These are phyloP conservation scores for Achaetomiella virescens DNA, from an alignment of 495 filamentous ascomycete genomes.

Conservation along the genomic window DNA sequence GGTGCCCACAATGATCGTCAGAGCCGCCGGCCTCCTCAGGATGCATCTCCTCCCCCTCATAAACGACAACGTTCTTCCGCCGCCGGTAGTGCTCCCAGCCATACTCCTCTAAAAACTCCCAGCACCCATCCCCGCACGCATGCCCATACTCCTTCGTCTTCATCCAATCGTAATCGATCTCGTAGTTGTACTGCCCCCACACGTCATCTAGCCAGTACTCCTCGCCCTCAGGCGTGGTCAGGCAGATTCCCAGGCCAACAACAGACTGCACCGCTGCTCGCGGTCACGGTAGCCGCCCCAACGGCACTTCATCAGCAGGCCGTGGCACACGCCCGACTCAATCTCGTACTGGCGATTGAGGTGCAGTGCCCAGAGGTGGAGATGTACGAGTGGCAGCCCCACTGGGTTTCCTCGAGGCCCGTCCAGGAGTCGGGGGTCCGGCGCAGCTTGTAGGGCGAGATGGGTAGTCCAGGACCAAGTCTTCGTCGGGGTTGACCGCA, in stretches of 20 bases:
- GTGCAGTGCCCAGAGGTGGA: neutral
- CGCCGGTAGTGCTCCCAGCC: neutral
- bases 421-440: neutral
- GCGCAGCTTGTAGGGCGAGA: neutral
- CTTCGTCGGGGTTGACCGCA: too few relatives aligned
- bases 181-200: neutral
- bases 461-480: neutral
- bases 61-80: neutral
- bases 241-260: too few relatives aligned
- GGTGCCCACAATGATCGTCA: neutral
- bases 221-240: conserved; percentile 1
- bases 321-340: neutral
- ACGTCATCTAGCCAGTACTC: neutral
- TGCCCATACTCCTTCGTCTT: neutral
- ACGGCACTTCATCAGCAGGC: neutral
- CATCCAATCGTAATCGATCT: neutral
- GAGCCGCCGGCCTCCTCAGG: too few relatives aligned
- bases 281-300: neutral
- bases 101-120: neutral
- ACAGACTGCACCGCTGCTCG: too few relatives aligned
- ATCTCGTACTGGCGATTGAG: neutral
- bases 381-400: neutral
- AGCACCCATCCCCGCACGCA: neutral
- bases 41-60: neutral
- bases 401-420: neutral